Conservation (phyloP, 2,329 filamentous ascomycete genomes). For the Tothia fuscella region DNA sequence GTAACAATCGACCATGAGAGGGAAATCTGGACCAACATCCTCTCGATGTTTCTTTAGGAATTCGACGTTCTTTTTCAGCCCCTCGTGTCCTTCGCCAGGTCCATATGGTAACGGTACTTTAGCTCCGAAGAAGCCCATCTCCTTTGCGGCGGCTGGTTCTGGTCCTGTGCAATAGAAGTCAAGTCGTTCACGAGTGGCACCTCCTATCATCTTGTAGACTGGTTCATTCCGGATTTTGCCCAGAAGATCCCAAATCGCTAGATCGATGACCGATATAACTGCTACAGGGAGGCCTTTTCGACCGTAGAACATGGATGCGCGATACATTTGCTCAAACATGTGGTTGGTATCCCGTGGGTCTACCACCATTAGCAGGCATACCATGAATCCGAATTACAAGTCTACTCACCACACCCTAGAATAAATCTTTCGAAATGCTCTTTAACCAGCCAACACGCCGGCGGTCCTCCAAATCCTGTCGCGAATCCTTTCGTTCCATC, state of each 20-base stretch:
- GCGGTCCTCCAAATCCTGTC: conserved; percentile 86
- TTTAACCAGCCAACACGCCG: conserved; percentile 85
- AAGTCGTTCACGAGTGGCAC: conserved; percentile 63
- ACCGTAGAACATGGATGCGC: conserved; percentile 91
- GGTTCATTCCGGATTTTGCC: conserved; percentile 88
- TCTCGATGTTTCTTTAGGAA: conserved; percentile 78
- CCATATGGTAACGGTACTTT: conserved; percentile 87
- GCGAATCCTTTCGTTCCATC: conserved; percentile 92
- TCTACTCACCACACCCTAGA: conserved; percentile 52
- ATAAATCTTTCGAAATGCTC: conserved; percentile 91
- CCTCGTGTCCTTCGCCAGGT: conserved; percentile 71
- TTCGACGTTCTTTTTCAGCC: conserved; percentile 78
- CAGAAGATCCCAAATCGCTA: conserved; percentile 83
- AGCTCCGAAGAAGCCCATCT: conserved; percentile 80
- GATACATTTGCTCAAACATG: conserved; percentile 94
- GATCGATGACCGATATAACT: conserved; percentile 86
- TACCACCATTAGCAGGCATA: too few species aligned
- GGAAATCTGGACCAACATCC: conserved; percentile 77
- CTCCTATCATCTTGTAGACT: conserved; percentile 88
- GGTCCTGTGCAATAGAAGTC: conserved; percentile 94
- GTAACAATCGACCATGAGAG: conserved; percentile 92
- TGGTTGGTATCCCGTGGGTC: conserved; percentile 87
- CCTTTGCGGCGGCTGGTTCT: conserved; percentile 65
- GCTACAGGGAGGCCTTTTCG: conserved; percentile 83
- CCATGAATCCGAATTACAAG: too few species aligned